Evolutionary conservation across 2,329 filamentous ascomycete species (phyloP), one percentile per base, ranked within the genome.

Genomic region (Colletotrichum brevisporum): DNA sequence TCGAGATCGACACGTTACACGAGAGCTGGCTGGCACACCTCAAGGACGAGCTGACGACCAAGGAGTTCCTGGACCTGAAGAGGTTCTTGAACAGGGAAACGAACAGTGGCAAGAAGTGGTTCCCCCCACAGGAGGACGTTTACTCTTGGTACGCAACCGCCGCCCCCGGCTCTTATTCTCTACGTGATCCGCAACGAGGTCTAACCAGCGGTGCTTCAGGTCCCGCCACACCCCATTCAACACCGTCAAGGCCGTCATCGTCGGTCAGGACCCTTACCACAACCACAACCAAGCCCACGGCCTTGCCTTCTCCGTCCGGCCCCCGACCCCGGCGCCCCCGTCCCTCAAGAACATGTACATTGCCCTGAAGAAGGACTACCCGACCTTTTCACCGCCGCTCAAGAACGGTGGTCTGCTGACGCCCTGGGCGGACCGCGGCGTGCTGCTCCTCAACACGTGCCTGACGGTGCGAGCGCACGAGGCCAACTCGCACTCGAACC

Each of bases 181-280:
- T 36, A 8, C 47, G 18, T 8, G 10, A 18, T 41, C 36, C 27
- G 18, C 10, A 27, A 58, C 41, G 31, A 58, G 16, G 51, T 3
- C 73, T 77, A 71, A 77, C 68, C 27, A 6, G n/a, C 36, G n/a
- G 24, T 24, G 13, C 67, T 50, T n/a, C 68, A 98, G 95, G 95
- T 98, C 95, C 70, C 92, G 94, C 27, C 92, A 97, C 79, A 98
- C 95, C 0, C 95, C 96, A 8, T 91, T 99, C 74, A 84, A 91
- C 83, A 91, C 87, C 15, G 95, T 98, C 79, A 97, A 97, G 80
- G 92, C 93, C 66, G 95, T 99, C 70, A 94, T 99, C 76, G 82
- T 98, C 63, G 96, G 96, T 73, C 96, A 99, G 83, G 96, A 99
- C 79, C 96, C 96, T 3, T 99, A 99, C 81, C 96, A 99, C 84